A percentile compares a stretch with the other conserved stretches of the same genome.
Evolutionary conservation across 257 asterid genomes (phyloP).

Genomic region (Ballota nigra): DNA sequence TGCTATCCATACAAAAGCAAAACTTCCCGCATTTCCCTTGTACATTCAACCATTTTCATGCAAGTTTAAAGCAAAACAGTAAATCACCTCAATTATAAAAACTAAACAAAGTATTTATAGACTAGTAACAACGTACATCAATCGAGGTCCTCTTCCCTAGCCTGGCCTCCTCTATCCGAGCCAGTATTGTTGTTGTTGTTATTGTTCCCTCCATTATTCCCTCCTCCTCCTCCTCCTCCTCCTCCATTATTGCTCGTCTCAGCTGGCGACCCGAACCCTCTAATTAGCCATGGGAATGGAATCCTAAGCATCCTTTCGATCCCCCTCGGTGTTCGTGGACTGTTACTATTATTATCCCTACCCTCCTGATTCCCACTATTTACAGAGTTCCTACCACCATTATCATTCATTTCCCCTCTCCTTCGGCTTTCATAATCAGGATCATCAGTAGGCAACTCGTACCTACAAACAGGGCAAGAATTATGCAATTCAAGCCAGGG

Average conservation of each 20-base stretch:
- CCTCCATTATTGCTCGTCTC: slow-evolving; percentile 48
- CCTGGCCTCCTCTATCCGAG: slow-evolving; percentile 36
- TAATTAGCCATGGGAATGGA: slow-evolving; percentile 53
- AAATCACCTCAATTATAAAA: slow-evolving; percentile 7
- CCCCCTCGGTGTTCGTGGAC: slow-evolving; percentile 31
- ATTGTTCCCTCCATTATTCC: slow-evolving; percentile 16
- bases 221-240: no score
- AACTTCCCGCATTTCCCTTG: slow-evolving; percentile 10
- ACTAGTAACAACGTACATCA: slow-evolving; percentile 34
- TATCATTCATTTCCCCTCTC: slow-evolving; percentile 25
- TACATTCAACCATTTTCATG: slow-evolving; percentile 12
- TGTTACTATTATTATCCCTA: slow-evolving; percentile 25
- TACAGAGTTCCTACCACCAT: slow-evolving; percentile 6
- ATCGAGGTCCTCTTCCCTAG: slow-evolving; percentile 62
- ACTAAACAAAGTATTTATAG: background rate
- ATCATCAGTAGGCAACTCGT: slow-evolving; percentile 68
- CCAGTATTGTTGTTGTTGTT: slow-evolving; percentile 25
- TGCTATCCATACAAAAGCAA: background rate
- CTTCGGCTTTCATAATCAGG: slow-evolving; percentile 47
- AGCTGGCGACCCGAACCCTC: slow-evolving; percentile 52
- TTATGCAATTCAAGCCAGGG: slow-evolving; percentile 65
- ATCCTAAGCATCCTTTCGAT: slow-evolving; percentile 57
- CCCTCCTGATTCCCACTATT: slow-evolving; percentile 29
- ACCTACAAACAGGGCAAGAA: slow-evolving; percentile 70
- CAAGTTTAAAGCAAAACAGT: slow-evolving; percentile 11